Evolutionary conservation across 768 basidiomycete genomes (phyloP), one percentile per base, ranked within the genome.

Genomic region (Pleurotus ostreatus): DNA sequence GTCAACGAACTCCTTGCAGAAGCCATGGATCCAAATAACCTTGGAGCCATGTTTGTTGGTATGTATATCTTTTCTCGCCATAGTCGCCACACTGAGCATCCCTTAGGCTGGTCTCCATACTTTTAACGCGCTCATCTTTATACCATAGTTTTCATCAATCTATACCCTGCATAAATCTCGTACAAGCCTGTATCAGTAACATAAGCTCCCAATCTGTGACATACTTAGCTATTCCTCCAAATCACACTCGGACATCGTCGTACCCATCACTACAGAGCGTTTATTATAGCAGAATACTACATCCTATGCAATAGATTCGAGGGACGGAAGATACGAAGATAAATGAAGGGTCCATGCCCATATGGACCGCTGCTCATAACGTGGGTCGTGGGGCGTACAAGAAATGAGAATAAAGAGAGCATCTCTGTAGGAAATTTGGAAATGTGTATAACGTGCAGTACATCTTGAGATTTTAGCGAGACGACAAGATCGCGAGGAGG

Each of bases 1-100:
- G 92, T 99, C 58, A 97, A 96, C 72, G 88, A 92, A 68, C 81
- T 98, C 40, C 87, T 98, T 57, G 85, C 90, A 16, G 85, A 91
- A 65, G 96, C 96, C 38, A 92, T 86, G 20, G 91, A 96, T 64
- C 67, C 74, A 2, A 74, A 72, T 46, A 92, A 92, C 67, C 72
- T 98, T 16, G 86, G 85, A 2, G 79, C 76, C n/a, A 92, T 98
- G 61, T 98, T 80, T 65, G 62, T 65, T 39, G 92, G 92, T 89
- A 64, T 58, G 82, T 70, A 3, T 41, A n/a, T 4, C 46, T 26
- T 18, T 46, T 40, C 39, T 38, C 13, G 49, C 44, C 2, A 18
- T 49, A 41, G 56, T 46, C 15, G 51, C 25, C 18, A 25, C 46
- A 16, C 37, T 34, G 56, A 38, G 46, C 1, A 45, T 38, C 45